phyloP scores from a whole-genome alignment of 164 flowering plant genomes.

The Annona cherimola region DNA sequence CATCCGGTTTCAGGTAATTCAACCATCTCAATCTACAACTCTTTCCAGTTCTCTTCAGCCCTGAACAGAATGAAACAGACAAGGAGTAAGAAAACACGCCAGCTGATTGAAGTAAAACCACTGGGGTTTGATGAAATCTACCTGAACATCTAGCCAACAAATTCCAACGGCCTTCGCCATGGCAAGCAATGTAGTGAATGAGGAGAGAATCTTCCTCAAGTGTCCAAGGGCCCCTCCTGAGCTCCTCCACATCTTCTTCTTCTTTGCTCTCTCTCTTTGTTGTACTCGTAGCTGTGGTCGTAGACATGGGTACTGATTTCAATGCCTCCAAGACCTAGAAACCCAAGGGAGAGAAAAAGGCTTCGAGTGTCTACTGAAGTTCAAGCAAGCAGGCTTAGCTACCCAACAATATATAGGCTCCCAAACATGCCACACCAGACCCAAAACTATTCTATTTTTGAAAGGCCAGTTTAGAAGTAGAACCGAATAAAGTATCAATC shows the following conservation, averaged over 20 bases:
- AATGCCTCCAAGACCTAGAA: background rate
- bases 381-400: conserved; percentile 14
- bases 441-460: background rate
- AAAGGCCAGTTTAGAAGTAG: background rate
- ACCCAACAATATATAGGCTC: conserved; percentile 17
- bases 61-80: conserved; percentile 19
- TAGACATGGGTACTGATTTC: conserved; percentile 20
- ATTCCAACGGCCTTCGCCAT: conserved; percentile 89
- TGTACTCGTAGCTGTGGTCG: conserved; percentile 2
- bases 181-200: conserved; percentile 43
- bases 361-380: conserved; percentile 3
- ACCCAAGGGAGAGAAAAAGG: background rate
- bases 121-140: conserved; percentile 8
- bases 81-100: background rate
- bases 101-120: background rate
- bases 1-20: conserved; percentile 76
- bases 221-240: conserved; percentile 96
- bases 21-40: conserved; percentile 91
- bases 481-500: background rate
- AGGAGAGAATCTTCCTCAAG: conserved; percentile 72
- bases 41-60: conserved; percentile 80
- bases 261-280: conserved; percentile 8
- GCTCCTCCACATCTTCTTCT: conserved; percentile 41
- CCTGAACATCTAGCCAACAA: conserved; percentile 61
- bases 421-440: background rate